Evolutionary conservation across 176 grass and related monocot genomes (phyloP), one percentile per base, ranked within the genome.

Genomic region (Alloteropsis semialata): DNA sequence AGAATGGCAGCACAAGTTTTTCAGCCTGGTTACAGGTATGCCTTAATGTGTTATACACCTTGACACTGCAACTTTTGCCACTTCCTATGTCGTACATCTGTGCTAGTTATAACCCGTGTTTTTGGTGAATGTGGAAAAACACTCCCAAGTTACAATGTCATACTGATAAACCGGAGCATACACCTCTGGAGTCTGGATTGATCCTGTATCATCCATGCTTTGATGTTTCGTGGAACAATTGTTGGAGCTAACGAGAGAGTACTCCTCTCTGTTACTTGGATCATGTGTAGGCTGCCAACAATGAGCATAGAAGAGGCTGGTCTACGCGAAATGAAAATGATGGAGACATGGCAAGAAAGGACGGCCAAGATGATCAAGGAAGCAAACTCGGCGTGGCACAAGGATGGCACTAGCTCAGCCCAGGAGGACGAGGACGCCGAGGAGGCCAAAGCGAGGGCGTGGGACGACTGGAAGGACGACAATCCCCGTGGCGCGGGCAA

Each of bases 281-380:
- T 72, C 24, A 44, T 57, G 0, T 58, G 27, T 86, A 98, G 90
- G 84, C 38, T 95, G 54, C 95, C 90, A 9, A 98, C 90, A 24
- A 93, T 94, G 95, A 94, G 95, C 75, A 98, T 98, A 69, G 95
- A 98, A 89, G 86, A 98, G 84, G 95, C 90, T 5, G 95, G 95
- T 25, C 44, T 98, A 65, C 71, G 78, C 5, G 95, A 98, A 84
- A 98, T 95, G 95, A 87, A 98, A 78, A 98, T 97, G 67, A 97
- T 98, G 95, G 88, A 91, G 22, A 85, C 81, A 75, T 94, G 92
- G 90, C 92, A 94, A 82, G 92, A 94, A 81, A 93, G 51, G 39
- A 98, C 92, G 2, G 46, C 73, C 0, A 89, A 91, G 84, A 65
- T 90, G 74, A 92, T 91, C 64, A 45, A 98, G 69, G 92, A 98